Base-by-base conservation (phyloP, 257 asterid genomes). In the Lycium barbarum region DNA sequence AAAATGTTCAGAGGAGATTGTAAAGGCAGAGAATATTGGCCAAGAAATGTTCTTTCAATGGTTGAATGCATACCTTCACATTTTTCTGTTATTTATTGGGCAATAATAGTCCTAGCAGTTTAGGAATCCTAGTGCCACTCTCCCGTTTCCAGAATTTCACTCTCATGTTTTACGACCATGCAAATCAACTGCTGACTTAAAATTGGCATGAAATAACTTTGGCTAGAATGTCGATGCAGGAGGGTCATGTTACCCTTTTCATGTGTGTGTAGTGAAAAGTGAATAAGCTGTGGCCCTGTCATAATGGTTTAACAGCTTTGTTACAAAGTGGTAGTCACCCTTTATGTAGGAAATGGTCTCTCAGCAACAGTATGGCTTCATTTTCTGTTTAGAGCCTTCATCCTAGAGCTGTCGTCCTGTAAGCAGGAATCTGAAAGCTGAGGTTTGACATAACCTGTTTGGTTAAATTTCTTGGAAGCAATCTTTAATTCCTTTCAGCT, bases 1-100 rank as follows among this genome's bases (percentile, higher is more conserved):
- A 26, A 51, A 35, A 51, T 26, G 65, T 51, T 74, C 82, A 13
- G 40, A 76, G 63, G 65, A 54, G 65, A 76, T 14, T 22, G 63
- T 5, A 15, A 51, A 74, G 81, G 26, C 82, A 26, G 82, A 76
- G 49, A 76, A 33, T 51, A 76, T 51, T 51, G 82, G 47, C 53
- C 82, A 76, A 76, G 63, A 53, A 26, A 76, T 76, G 45, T 76
- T 13, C 22, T 49, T 18, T 22, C 59, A 13, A 14, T 51, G 47
- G 63, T 26, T 51, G 47, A 26, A 51, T 36, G 15, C 63, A 26
- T 76, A 7, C 22, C 47, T 22, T 76, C 47, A 51, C 7, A 12
- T 36, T 67, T 35, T 67, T 18, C 74, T 14, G 74, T 67, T 67
- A 14, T 36, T 67, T 20, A 35, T 35, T 35, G 11, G 35, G 47